A percentile compares a stretch with the other conserved stretches of the same genome.
These are phyloP conservation scores for Tetracladium marchalianum DNA, from an alignment of 495 filamentous ascomycete species.

Conservation along the genomic window DNA sequence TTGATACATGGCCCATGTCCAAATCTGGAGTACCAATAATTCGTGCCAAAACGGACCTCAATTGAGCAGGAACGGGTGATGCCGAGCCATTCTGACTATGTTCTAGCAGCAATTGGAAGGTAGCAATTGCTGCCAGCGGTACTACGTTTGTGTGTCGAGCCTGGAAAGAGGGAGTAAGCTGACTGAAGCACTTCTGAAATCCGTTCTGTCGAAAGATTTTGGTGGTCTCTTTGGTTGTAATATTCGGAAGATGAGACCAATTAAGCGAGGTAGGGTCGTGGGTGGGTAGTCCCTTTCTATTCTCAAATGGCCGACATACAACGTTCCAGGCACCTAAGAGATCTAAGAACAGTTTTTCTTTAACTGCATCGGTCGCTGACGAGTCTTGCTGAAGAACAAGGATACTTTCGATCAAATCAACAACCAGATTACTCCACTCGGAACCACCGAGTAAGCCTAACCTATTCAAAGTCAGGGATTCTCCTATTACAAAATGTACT, in stretches of 20 bases:
- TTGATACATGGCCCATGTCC: too few relatives aligned
- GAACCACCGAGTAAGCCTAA: constrained; percentile 8
- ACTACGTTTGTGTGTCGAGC: constrained; percentile 16
- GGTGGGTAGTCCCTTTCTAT: not conserved
- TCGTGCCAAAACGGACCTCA: too few relatives aligned
- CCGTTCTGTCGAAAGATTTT: constrained; percentile 13
- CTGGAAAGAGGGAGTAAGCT: constrained; percentile 24
- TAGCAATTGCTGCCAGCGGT: constrained; percentile 29
- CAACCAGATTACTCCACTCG: constrained; percentile 12
- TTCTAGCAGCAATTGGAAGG: constrained; percentile 22
- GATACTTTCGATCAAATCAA: constrained; percentile 7
- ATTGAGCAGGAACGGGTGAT: too few relatives aligned
- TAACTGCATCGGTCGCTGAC: not conserved
- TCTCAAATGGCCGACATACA: constrained; percentile 9
- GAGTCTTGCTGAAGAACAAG: not conserved
- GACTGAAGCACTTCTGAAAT: constrained; percentile 19
- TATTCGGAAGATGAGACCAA: constrained; percentile 12
- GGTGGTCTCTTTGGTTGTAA: not conserved
- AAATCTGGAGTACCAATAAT: too few relatives aligned
- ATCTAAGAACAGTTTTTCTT: constrained; percentile 7
- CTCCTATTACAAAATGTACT: too few relatives aligned
- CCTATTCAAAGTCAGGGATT: too few relatives aligned
- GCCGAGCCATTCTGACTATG: too few relatives aligned
- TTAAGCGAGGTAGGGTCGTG: constrained; percentile 3
- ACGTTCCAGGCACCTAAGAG: constrained; percentile 19